A percentile compares a stretch with the other conserved stretches of the same genome.
phyloP scores from a whole-genome alignment of 768 basidiomycete genomes.

The Pisolithus microcarpus region DNA sequence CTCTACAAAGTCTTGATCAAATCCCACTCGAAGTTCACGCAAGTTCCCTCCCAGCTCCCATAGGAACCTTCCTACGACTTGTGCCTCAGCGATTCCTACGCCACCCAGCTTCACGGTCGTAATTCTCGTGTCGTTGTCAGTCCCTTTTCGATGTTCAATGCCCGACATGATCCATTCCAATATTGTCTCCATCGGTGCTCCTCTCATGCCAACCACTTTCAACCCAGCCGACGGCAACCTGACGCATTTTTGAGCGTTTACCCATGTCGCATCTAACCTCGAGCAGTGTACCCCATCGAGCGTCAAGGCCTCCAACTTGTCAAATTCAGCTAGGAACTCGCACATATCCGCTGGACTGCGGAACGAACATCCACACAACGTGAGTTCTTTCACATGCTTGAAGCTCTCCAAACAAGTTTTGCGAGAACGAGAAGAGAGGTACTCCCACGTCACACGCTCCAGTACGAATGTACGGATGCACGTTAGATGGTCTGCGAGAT shows the following conservation, averaged over 20 bases:
- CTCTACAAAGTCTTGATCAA: constrained; percentile 24
- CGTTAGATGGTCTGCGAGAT: constrained; percentile 15
- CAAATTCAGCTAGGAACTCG: constrained; percentile 21
- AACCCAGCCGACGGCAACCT: constrained; percentile 15
- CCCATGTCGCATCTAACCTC: constrained; percentile 9
- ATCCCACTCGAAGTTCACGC: constrained; percentile 23
- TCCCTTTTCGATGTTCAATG: constrained; percentile 8
- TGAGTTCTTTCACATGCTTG: constrained; percentile 13
- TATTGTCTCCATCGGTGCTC: constrained; percentile 18
- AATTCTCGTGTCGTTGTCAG: constrained; percentile 9
- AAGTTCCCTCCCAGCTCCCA: constrained; percentile 14
- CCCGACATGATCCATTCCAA: constrained; percentile 23
- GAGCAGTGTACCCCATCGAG: constrained; percentile 24
- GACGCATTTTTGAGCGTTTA: constrained; percentile 6
- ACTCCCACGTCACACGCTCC: constrained; percentile 28
- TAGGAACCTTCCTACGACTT: constrained; percentile 21
- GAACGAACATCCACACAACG: constrained; percentile 20
- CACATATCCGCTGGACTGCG: constrained; percentile 22
- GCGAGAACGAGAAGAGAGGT: constrained; percentile 22
- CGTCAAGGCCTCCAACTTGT: constrained; percentile 19
- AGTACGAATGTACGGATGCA: constrained; percentile 20
- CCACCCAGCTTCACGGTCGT: constrained; percentile 23
- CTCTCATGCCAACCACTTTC: constrained; percentile 22
- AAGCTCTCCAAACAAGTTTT: constrained; percentile 19
- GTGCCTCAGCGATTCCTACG: constrained; percentile 20